Base-by-base conservation (phyloP, 1,284 basidiomycete genomes). In the Ceratobasidium sp. region DNA sequence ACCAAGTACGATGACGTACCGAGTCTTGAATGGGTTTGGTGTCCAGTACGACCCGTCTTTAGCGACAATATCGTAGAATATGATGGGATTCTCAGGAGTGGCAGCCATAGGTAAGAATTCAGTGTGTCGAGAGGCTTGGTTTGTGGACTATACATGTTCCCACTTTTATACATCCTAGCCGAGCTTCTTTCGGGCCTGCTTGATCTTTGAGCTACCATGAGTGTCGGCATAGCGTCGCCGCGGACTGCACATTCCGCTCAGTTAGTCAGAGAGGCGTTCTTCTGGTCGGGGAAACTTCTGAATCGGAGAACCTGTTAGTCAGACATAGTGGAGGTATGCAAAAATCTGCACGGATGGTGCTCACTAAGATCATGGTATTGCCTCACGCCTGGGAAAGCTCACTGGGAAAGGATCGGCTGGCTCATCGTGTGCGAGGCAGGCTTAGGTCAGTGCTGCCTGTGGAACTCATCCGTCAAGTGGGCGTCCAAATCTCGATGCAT, bases 11-110 rank as follows among this genome's bases (percentile, higher is more conserved):
- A 16, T 18, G 6, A 46, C 60, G 21, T 41, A 69, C 65, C 65
- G 65, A 34, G 53, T 69, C 41, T 69, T 69, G 41, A 57, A 69
- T 16, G 65, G 34, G 52, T 58, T 57, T 6, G 41, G 26, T 32
- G 65, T 16, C 53, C 52, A 69, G 50, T 43, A 32, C 26, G 9
- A 3, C 2, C 41, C 41, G 12, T 55, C 28, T n/a, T 10, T 9
- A n/a, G 26, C 53, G 26, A 39, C 10, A 30, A 69, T 55, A 32
- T 71, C 67, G 28, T 59, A 71, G 52, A 62, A 62, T 4, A 46
- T 23, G 60, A 62, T 62, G 28, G 60, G 60, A 12, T 50, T 62
- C 16, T 46, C 60, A 21, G n/a, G 16, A 26, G 59, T 61, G 46
- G 39, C 39, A 12, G 43, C 59, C 59, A 61, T 41, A 14, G 34